phyloP scores from a whole-genome alignment of 495 filamentous ascomycete genomes.

The Annulohypoxylon bovei region DNA sequence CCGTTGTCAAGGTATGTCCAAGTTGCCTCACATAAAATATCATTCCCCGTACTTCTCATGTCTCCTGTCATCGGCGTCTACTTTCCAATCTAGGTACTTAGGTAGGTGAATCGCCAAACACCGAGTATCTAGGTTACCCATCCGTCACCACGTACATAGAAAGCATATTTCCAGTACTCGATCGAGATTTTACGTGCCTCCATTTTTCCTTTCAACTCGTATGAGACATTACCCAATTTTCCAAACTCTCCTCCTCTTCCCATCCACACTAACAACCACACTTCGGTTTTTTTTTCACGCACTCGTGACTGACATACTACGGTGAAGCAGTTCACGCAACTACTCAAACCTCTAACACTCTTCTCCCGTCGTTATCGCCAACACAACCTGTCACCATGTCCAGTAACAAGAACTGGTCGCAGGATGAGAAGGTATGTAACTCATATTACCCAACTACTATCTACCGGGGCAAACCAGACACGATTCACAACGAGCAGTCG shows the following conservation, averaged over 20 bases:
- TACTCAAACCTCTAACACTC: background rate
- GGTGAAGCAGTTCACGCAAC: background rate
- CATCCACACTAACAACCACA: background rate
- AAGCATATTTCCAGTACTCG: no score
- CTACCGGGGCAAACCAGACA: background rate
- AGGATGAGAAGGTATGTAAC: conserved; percentile 51
- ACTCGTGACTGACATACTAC: background rate
- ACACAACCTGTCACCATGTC: conserved; percentile 3
- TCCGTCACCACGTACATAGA: background rate
- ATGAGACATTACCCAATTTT: no score
- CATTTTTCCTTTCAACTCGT: no score
- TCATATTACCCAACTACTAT: background rate
- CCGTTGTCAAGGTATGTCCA: background rate
- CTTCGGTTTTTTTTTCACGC: no score
- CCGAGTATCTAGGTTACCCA: background rate
- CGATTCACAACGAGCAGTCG: no score
- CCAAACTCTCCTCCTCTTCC: no score
- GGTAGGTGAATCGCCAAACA: background rate
- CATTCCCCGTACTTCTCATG: background rate
- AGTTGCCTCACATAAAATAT: background rate
- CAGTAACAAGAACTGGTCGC: conserved; percentile 41
- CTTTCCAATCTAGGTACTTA: background rate
- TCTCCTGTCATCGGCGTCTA: background rate
- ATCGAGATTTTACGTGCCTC: no score
- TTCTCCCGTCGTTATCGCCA: background rate